These are phyloP conservation scores for Corylus avellana DNA, from an alignment of 306 rosid genomes.

Conservation along the genomic window DNA sequence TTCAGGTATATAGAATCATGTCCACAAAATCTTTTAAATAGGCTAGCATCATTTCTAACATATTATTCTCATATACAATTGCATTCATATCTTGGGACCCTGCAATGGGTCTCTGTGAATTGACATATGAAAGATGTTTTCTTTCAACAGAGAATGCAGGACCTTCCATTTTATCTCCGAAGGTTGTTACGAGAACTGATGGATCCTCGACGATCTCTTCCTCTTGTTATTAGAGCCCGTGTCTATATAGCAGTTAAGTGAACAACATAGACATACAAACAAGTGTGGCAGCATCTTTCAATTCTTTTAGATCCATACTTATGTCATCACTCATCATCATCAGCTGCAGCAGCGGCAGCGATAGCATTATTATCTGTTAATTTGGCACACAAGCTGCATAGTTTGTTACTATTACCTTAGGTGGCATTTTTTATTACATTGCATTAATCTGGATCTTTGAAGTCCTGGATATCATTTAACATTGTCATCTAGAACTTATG, in stretches of 20 bases:
- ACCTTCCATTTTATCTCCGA: constrained; percentile 78
- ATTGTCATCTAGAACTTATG: neutral
- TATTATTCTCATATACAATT: neutral
- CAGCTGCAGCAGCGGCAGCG: too few species aligned
- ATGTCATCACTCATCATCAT: neutral
- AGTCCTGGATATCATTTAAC: neutral
- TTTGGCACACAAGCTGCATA: neutral
- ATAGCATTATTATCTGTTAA: neutral
- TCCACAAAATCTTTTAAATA: neutral
- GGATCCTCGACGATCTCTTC: constrained; percentile 80
- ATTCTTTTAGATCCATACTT: neutral
- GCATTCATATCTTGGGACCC: neutral
- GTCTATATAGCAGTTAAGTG: constrained; percentile 66
- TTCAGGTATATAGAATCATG: constrained; percentile 47
- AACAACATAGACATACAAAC: constrained; percentile 3
- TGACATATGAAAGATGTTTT: constrained; percentile 15
- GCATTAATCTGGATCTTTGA: neutral
- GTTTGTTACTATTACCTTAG: neutral
- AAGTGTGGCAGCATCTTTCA: neutral
- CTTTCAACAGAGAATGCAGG: constrained; percentile 58
- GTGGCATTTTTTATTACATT: neutral
- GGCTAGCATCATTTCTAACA: neutral
- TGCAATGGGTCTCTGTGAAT: neutral
- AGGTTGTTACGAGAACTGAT: constrained; percentile 66
- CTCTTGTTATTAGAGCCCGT: constrained; percentile 78